phyloP scores from a whole-genome alignment of 345 rosid species.

The Physaria fendleri region DNA sequence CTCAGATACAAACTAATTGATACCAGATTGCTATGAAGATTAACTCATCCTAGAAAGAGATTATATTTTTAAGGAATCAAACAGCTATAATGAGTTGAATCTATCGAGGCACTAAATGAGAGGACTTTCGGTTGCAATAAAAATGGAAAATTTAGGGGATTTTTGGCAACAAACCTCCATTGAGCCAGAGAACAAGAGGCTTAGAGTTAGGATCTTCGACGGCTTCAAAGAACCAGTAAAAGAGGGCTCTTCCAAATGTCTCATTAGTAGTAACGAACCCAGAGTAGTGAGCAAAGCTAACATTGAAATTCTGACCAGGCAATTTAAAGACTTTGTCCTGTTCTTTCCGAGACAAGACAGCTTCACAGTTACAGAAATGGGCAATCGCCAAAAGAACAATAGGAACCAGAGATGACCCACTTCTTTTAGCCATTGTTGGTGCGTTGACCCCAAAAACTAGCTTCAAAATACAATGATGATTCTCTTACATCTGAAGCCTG shows the following conservation, averaged over 20 bases:
- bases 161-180: constrained; percentile 45
- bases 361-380: constrained; percentile 29
- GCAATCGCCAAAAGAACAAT: constrained; percentile 13
- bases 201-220: constrained; percentile 65
- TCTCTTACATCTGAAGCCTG: background rate
- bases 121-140: too few species aligned
- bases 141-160: background rate
- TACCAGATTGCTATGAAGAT: constrained; percentile 2
- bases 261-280: constrained; percentile 69
- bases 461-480: background rate
- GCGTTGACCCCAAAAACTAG: too few species aligned
- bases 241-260: constrained; percentile 61
- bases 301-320: constrained; percentile 65
- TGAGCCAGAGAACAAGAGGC: constrained; percentile 91
- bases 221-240: constrained; percentile 85
- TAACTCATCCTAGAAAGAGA: background rate
- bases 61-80: too few species aligned
- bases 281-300: constrained; percentile 64
- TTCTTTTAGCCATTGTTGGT: constrained; percentile 23
- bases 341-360: constrained; percentile 40
- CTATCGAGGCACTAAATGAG: too few species aligned
- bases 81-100: too few species aligned
- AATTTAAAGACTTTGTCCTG: constrained; percentile 53
- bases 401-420: constrained; percentile 14
- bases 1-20: background rate